Evolutionary conservation across 345 rosid genomes (phyloP), one percentile per base, ranked within the genome.

Genomic region (Toxicodendron radicans): DNA sequence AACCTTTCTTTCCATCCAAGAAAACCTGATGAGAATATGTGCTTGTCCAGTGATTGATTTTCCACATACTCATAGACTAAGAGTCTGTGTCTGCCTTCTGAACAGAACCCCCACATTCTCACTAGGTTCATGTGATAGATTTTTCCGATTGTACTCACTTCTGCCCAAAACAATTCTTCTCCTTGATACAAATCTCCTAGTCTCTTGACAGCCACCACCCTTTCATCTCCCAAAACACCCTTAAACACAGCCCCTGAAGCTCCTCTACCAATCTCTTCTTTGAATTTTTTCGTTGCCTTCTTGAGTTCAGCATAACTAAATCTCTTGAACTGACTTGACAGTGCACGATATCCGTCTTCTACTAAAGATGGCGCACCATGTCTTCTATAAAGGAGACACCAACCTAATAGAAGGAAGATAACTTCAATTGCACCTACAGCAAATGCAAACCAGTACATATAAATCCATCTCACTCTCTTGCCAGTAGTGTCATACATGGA

Each of bases 111-210:
- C 79, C 84, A 84, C 65, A 87, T 79, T 73, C 83, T 82, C 52
- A 84, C 88, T 23, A 87, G 81, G 79, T 89, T 89, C 75, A 85
- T 81, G 73, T 89, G 93, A 70, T 86, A 76, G 76, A 89, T 81
- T 23, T 76, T 77, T 72, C 87, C 86, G 24, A 89, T 59, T 20
- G 83, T 89, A 80, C 80, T 74, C 65, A 87, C 85, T 63, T 87
- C 91, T 2, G 89, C 88, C 64, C 83, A 80, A 62, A 87, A 87
- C 62, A 80, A 85, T 14, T 79, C 88, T 54, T 84, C 89, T 7
- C 84, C 85, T 57, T 81, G 86, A 66, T 73, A 46, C 27, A 79
- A 74, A 35, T 87, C 84, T 71, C 64, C 78, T 17, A 89, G 76
- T 74, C 75, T 81, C 83, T 87, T 89, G 69, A 87, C 85, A 2